Evolutionary conservation across 75 land plant species (phyloP).

Genomic region (Cunninghamia lanceolata): DNA sequence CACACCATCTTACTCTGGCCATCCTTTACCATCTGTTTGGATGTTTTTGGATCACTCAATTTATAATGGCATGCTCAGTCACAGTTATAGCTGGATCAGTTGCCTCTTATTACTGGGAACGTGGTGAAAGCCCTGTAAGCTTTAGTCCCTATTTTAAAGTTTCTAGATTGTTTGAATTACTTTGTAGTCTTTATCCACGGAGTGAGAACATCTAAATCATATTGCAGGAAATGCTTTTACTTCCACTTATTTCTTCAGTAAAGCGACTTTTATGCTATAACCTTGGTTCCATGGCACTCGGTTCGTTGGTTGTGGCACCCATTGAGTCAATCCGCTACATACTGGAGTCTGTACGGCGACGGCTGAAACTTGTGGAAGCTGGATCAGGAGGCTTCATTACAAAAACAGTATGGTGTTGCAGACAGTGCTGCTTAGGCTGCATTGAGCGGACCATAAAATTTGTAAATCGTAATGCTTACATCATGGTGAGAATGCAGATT

Average conservation of each 20-base stretch:
- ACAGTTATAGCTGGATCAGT: slow-evolving; percentile 92
- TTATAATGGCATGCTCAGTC: slow-evolving; percentile 76
- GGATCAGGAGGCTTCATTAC: slow-evolving; percentile 43
- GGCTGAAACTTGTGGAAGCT: slow-evolving; percentile 42
- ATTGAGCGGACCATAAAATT: slow-evolving; percentile 82
- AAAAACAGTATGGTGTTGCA: slow-evolving; percentile 30
- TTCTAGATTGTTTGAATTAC: not conserved
- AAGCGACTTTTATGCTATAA: slow-evolving; percentile 71
- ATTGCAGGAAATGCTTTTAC: slow-evolving; percentile 71
- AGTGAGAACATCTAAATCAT: slow-evolving; percentile 3
- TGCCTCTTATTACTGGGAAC: slow-evolving; percentile 94
- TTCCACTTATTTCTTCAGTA: slow-evolving; percentile 80
- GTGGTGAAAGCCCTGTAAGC: slow-evolving; percentile 80
- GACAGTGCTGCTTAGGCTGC: slow-evolving; percentile 59
- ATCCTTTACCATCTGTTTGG: slow-evolving; percentile 90
- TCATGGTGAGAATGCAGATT: slow-evolving; percentile 59
- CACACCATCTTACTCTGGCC: slow-evolving; percentile 65
- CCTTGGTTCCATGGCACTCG: slow-evolving; percentile 89
- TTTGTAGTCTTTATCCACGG: not conserved
- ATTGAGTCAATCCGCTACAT: slow-evolving; percentile 74
- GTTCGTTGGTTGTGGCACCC: slow-evolving; percentile 73
- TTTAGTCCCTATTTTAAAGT: not conserved
- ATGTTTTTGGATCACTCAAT: slow-evolving; percentile 91
- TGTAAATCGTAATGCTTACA: slow-evolving; percentile 88
- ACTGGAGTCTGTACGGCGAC: slow-evolving; percentile 69